These are phyloP conservation scores for Brassica rapa DNA, from an alignment of 345 rosid genomes.

Conservation along the genomic window DNA sequence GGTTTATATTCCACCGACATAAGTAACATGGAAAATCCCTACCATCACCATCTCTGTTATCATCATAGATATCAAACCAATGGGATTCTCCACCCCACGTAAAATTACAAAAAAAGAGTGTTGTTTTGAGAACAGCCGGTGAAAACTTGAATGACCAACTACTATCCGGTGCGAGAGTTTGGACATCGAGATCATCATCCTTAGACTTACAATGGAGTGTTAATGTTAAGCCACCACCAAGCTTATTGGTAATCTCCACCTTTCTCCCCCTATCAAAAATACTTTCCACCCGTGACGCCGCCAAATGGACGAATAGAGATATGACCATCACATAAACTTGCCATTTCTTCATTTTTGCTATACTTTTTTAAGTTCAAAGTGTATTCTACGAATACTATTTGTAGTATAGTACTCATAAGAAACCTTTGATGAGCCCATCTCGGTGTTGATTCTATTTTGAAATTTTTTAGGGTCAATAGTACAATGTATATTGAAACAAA, in stretches of 20 bases:
- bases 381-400: neutral
- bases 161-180: neutral
- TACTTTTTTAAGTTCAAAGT: neutral
- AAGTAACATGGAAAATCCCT: neutral
- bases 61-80: neutral
- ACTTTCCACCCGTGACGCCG: neutral
- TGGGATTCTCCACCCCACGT: neutral
- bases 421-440: neutral
- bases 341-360: neutral
- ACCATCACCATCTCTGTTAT: neutral
- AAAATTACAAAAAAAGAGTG: neutral
- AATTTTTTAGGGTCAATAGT: neutral
- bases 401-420: neutral
- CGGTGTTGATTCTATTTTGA: neutral
- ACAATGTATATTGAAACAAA: neutral
- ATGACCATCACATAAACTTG: neutral
- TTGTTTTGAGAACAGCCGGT: neutral
- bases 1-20: conserved; percentile 1
- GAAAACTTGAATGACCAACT: conserved; percentile 22
- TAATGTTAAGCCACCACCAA: conserved; percentile 12
- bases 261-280: neutral
- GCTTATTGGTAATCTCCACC: neutral
- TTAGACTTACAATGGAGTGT: conserved; percentile 5
- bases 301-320: neutral
- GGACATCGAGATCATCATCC: conserved; percentile 5